phyloP scores from a whole-genome alignment of 1,284 basidiomycete genomes.

The Neotropicomus parvogracilis region DNA sequence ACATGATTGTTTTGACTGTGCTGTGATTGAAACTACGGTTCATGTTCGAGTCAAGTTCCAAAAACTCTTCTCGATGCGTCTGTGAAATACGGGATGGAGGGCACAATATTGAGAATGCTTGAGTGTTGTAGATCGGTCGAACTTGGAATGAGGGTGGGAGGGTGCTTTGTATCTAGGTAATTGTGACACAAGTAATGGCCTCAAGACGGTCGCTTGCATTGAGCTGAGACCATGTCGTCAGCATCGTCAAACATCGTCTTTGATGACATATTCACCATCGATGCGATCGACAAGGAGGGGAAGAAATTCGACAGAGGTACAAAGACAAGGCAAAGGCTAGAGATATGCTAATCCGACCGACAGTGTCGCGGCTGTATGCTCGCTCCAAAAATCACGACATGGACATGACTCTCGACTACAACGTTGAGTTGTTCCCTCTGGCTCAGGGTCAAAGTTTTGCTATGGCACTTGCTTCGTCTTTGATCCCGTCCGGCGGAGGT shows the following conservation, averaged over 20 bases:
- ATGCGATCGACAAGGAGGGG: constrained; percentile 86
- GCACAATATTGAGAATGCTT: too few species aligned
- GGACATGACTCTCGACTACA: constrained; percentile 88
- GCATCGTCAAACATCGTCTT: constrained; percentile 76
- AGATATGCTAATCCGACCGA: constrained; percentile 7
- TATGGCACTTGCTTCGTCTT: constrained; percentile 80
- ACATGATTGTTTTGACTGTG: too few species aligned
- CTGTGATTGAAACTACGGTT: too few species aligned
- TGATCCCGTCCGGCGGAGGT: constrained; percentile 59
- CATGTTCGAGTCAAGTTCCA: too few species aligned
- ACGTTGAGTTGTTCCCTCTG: constrained; percentile 82
- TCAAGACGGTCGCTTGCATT: too few species aligned
- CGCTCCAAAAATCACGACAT: constrained; percentile 86
- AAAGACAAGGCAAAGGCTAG: constrained; percentile 19
- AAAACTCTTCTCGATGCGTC: too few species aligned
- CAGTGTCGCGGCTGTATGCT: constrained; percentile 81
- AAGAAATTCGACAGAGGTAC: constrained; percentile 96
- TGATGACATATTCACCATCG: constrained; percentile 86
- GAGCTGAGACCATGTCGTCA: constrained; percentile 49
- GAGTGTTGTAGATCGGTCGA: too few species aligned
- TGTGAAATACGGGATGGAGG: too few species aligned
- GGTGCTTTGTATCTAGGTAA: too few species aligned
- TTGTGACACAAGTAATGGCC: too few species aligned
- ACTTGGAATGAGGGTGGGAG: too few species aligned
- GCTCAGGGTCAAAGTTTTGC: constrained; percentile 72